phyloP scores from a whole-genome alignment of 306 rosid genomes.

The Prunus dulcis region DNA sequence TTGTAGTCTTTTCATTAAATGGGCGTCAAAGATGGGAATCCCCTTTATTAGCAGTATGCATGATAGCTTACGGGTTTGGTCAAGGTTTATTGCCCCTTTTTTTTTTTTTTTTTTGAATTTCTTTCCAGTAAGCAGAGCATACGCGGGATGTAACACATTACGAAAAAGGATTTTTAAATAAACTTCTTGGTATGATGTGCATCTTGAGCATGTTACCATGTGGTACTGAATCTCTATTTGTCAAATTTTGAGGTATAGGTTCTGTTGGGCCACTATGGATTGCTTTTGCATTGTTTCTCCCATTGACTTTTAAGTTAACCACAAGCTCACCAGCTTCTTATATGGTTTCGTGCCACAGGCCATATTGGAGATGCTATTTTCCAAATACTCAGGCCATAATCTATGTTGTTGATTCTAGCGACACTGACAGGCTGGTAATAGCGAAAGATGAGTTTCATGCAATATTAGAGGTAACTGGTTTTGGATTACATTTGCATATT shows the following conservation, averaged over 20 bases:
- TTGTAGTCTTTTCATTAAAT: not conserved
- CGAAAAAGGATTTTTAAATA: not conserved
- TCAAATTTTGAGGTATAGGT: not conserved
- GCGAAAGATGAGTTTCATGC: slow-evolving; percentile 99
- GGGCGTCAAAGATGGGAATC: not conserved
- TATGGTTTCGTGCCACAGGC: slow-evolving; percentile 47
- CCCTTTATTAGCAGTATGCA: not conserved
- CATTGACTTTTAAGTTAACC: not conserved
- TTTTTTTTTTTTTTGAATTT: not conserved
- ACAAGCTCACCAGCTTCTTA: slow-evolving; percentile 1
- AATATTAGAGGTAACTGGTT: slow-evolving; percentile 67
- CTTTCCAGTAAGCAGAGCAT: not conserved
- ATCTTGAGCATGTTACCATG: not conserved
- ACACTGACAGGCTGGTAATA: slow-evolving; percentile 84
- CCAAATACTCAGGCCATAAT: slow-evolving; percentile 99
- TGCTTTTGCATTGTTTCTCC: slow-evolving; percentile 10
- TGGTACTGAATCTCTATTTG: not conserved
- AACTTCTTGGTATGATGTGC: not conserved
- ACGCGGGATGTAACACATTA: not conserved
- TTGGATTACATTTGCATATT: not conserved
- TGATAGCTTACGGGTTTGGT: not conserved
- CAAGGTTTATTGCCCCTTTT: not conserved
- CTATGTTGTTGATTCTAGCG: slow-evolving; percentile 93
- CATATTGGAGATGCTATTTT: slow-evolving; percentile 99
- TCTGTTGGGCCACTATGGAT: not conserved